Evolutionary conservation across 1,284 basidiomycete genomes (phyloP), one percentile per base, ranked within the genome.

Genomic region (Peniophora sp.): DNA sequence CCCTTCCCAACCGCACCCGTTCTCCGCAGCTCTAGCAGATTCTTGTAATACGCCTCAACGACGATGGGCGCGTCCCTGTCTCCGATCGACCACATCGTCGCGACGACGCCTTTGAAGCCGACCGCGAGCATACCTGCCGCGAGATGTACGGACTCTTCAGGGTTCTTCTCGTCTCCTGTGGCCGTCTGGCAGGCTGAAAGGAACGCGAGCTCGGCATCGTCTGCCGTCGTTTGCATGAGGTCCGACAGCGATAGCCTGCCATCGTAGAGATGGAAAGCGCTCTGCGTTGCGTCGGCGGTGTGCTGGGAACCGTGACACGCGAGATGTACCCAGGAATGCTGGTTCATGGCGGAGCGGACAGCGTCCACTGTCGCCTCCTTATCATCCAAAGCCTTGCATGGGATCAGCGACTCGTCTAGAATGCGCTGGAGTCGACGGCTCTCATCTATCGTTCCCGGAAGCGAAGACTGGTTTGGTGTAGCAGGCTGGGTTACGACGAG

Each of bases 141-240:
- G 16, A 64, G 57, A 50, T 63, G 61, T 16, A 60, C 53, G 20
- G 55, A 50, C 50, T 62, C 57, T 9, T 59, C 61, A 3, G 59
- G 49, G 2, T 56, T 53, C 11, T 51, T 50, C 17, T 52, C 49
- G 34, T 61, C 57, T 16, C 56, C 58, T 16, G 54, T 54, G 20
- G 59, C 58, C n/a, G 61, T 62, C 43, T 63, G 55, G 47, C 60
- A 64, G n/a, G 62, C 60, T 16, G 57, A 59, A 23, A 63, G 57
- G 47, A 61, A 59, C 17, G 58, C 61, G 25, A 32, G 59, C 23
- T 39, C 43, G 1, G 45, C 45, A 1, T 41, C 16, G 3, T 35
- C 17, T 14, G 12, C n/a, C 0, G 46, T 27, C 23, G 16, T 9
- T 12, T 20, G 17, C 22, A 52, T 47, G 19, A 52, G 17, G 10